Evolutionary conservation across 768 basidiomycete species (phyloP).

Genomic region (Serendipita indica): DNA sequence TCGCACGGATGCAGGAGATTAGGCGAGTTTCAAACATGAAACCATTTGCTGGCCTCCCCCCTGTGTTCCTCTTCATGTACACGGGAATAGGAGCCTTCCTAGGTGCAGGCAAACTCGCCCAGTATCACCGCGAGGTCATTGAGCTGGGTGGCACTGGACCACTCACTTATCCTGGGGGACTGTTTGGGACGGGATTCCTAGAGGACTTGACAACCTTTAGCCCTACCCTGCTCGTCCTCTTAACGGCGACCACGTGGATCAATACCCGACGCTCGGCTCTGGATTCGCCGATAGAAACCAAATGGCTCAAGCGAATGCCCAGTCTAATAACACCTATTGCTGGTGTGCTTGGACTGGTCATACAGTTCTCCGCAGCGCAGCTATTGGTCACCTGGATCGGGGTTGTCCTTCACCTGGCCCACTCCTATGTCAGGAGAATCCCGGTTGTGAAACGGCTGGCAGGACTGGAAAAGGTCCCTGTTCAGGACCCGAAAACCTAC

Average conservation of each 20-base stretch:
- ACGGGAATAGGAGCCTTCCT: neutral
- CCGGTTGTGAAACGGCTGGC: neutral
- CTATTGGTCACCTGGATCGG: neutral
- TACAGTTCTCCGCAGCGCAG: neutral
- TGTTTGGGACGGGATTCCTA: neutral
- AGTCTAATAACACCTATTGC: neutral
- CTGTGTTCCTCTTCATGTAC: neutral
- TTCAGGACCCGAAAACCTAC: neutral
- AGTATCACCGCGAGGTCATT: neutral
- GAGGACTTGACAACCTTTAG: neutral
- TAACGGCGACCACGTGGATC: neutral
- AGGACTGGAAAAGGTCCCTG: neutral
- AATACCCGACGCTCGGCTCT: neutral
- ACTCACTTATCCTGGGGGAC: neutral
- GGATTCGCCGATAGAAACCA: neutral
- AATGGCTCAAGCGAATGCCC: neutral
- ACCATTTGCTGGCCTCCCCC: neutral
- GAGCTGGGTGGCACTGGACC: neutral
- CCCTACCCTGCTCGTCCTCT: neutral
- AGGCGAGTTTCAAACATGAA: neutral
- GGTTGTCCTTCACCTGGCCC: neutral
- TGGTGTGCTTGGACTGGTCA: neutral
- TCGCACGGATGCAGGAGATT: neutral
- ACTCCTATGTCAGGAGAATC: neutral
- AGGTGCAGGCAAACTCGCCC: neutral